A percentile compares a stretch with the other conserved stretches of the same genome.
Evolutionary conservation across 352 stramenopile genomes (phyloP).

Genomic region (Globisporangium cystogenes): DNA sequence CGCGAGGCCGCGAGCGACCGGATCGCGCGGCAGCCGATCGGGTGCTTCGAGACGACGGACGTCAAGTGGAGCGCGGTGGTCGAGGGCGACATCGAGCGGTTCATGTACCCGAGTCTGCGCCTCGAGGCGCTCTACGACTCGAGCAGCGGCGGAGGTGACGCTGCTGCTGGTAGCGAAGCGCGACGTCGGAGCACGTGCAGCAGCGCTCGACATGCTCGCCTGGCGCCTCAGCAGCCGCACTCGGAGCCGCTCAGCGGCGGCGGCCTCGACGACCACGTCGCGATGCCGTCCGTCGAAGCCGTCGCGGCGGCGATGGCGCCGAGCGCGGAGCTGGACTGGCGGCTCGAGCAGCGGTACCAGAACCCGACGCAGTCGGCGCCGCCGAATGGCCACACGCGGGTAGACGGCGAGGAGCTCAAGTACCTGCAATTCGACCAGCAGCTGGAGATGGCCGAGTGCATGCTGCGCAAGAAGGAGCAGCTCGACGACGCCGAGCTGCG

Average conservation of each 20-base stretch:
- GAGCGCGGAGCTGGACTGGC: constrained; percentile 46
- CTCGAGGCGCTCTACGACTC: constrained; percentile 52
- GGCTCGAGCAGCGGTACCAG: constrained; percentile 32
- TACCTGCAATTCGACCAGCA: constrained; percentile 45
- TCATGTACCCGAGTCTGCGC: constrained; percentile 69
- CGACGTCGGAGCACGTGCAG: background rate
- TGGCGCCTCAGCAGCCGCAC: background rate
- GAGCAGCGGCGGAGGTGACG: constrained; percentile 1
- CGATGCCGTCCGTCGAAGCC: constrained; percentile 20
- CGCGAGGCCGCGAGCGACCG: background rate
- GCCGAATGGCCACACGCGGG: constrained; percentile 16
- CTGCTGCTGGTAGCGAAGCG: background rate
- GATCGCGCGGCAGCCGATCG: constrained; percentile 20
- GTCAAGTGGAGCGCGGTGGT: constrained; percentile 57
- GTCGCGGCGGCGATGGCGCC: constrained; percentile 30
- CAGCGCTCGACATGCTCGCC: background rate
- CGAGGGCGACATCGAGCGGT: constrained; percentile 55
- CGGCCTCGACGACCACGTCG: background rate
- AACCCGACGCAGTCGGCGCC: constrained; percentile 20
- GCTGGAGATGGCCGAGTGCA: constrained; percentile 46
- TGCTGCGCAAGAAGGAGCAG: constrained; percentile 40
- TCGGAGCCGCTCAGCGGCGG: background rate
- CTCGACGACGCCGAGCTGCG: constrained; percentile 17
- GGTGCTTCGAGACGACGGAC: constrained; percentile 47
- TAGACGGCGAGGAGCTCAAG: constrained; percentile 22